Evolutionary conservation across 768 basidiomycete genomes (phyloP), one percentile per base, ranked within the genome.

Genomic region (Boletus subparvulus): DNA sequence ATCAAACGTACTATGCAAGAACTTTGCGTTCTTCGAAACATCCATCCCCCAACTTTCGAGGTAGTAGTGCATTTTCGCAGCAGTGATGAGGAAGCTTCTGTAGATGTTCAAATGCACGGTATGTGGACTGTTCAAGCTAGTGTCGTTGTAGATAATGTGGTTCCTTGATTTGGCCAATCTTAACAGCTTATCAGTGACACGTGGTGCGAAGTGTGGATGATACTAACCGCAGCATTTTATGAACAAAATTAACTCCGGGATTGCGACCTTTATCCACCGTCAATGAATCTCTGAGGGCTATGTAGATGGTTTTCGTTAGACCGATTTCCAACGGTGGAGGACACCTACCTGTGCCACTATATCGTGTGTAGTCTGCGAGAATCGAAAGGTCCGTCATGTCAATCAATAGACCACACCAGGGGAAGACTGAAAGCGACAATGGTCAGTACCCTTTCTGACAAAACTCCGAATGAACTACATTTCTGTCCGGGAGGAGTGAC

Each of bases 381-480:
- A 98, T 78, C 11, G 92, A 90, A 35, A 99, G 77, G 61, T 86
- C 82, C 21, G 68, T 73, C 77, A 85, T 90, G 65, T 94, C 74
- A 63, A 99, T 89, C 51, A 86, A 66, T 60, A 87, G 81, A 3
- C 95, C 97, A 74, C 97, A 99, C 90, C 94, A 99, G 2, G 93
- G 88, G 69, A 99, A 98, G 41, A 76, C 94, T 94, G 19, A n/a
- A 24, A 43, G 12, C 9, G 14, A 21, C 9, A 16, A 13, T 13
- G 2, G 33, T 65, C 5, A 52, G 45, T 49, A 14, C 30, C 26
- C 24, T 45, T 19, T 32, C 17, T 19, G 17, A 35, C 2, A 24
- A 54, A 14, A 30, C 4, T 33, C 5, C 30, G 39, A 57, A 33
- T 3, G 5, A 66, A 59, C 60, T 68, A 78, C 83, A 66, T 71